Evolutionary conservation across 495 filamentous ascomycete species (phyloP).

Genomic region (Elasticomyces elasticus): DNA sequence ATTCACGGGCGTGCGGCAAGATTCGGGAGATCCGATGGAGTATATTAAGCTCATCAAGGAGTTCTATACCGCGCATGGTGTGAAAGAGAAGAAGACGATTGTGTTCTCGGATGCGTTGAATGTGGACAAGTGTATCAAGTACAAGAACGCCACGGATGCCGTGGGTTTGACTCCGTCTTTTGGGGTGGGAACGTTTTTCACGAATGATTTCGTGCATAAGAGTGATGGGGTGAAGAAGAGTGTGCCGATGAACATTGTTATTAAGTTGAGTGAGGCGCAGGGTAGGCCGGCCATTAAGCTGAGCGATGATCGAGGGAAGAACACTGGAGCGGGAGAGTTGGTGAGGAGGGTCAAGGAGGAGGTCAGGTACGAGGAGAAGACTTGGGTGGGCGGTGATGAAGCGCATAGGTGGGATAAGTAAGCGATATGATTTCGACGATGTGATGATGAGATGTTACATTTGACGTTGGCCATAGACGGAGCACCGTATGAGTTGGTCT

Average conservation of each 20-base stretch:
- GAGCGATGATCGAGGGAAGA: slow-evolving; percentile 94
- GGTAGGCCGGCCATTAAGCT: slow-evolving; percentile 88
- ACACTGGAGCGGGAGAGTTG: slow-evolving; percentile 73
- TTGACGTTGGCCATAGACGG: neutral
- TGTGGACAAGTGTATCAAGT: slow-evolving; percentile 82
- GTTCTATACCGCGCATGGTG: slow-evolving; percentile 71
- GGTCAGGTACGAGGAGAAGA: slow-evolving; percentile 75
- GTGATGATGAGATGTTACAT: neutral
- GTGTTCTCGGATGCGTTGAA: slow-evolving; percentile 97
- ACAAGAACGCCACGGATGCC: slow-evolving; percentile 69
- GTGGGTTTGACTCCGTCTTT: slow-evolving; percentile 76
- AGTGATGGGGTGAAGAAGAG: slow-evolving; percentile 57
- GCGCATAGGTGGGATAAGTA: slow-evolving; percentile 56
- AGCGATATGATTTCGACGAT: too few relatives aligned
- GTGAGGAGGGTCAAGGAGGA: slow-evolving; percentile 74
- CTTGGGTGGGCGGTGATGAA: slow-evolving; percentile 79
- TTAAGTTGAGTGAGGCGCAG: slow-evolving; percentile 78
- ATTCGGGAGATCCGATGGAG: slow-evolving; percentile 78
- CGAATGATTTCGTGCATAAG: slow-evolving; percentile 67
- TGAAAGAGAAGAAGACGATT: slow-evolving; percentile 75
- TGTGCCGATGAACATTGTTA: slow-evolving; percentile 91
- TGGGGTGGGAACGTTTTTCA: slow-evolving; percentile 90
- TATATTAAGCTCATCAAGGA: slow-evolving; percentile 75
- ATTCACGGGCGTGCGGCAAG: slow-evolving; percentile 83
- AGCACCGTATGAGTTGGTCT: neutral